These are phyloP conservation scores for Urostyla sp. DNA, from an alignment of 73 alveolate genomes.

Conservation along the genomic window DNA sequence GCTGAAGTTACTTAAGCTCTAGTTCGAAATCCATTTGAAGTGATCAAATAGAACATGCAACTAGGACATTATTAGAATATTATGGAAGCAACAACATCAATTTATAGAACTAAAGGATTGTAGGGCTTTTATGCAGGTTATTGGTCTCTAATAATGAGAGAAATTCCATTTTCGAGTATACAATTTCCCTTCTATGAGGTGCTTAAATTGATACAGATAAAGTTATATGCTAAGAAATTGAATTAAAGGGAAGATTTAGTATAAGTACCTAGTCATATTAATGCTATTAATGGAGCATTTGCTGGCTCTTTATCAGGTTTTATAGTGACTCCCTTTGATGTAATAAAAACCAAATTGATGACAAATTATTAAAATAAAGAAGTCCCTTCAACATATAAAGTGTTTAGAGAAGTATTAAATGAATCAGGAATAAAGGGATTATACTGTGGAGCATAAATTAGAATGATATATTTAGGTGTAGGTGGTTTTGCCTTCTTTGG, in stretches of 20 bases:
- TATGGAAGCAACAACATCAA: conserved; percentile 66
- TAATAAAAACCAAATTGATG: conserved; percentile 74
- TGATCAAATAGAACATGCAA: conserved; percentile 79
- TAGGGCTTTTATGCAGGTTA: conserved; percentile 82
- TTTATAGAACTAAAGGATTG: conserved; percentile 59
- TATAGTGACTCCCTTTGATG: conserved; percentile 80
- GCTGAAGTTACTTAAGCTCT: conserved; percentile 81
- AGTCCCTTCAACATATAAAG: not conserved
- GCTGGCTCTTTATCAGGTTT: conserved; percentile 80
- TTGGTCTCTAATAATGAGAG: conserved; percentile 76
- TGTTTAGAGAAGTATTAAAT: conserved; percentile 24
- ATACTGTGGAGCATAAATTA: conserved; percentile 59
- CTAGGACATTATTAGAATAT: conserved; percentile 73
- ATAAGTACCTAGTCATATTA: not conserved
- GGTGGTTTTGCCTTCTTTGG: conserved; percentile 77
- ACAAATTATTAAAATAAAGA: conserved; percentile 47
- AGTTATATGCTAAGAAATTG: conserved; percentile 13
- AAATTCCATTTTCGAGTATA: conserved; percentile 82
- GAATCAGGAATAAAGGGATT: conserved; percentile 65
- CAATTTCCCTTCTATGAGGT: conserved; percentile 85
- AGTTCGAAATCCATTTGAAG: conserved; percentile 83
- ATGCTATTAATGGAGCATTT: conserved; percentile 71
- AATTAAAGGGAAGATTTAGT: conserved; percentile 10
- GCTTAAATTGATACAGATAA: conserved; percentile 52
- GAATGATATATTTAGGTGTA: conserved; percentile 59